Evolutionary conservation across 768 basidiomycete genomes (phyloP).

Genomic region (Mycena galericulata): DNA sequence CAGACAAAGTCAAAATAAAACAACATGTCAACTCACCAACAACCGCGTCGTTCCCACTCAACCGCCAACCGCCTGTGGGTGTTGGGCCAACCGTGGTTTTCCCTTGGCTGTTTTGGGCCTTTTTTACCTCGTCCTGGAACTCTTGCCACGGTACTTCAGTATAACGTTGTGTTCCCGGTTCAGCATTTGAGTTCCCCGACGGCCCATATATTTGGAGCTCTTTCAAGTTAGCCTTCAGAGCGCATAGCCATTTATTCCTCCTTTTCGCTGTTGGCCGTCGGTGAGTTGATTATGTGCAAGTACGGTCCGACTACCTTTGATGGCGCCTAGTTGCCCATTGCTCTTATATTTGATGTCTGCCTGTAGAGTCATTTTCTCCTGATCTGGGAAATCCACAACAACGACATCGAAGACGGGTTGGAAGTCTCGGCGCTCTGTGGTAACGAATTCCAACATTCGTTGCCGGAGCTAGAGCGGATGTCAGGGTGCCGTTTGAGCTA

Average conservation of each 20-base stretch:
- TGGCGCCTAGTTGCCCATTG: slow-evolving; percentile 83
- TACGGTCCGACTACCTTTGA: slow-evolving; percentile 62
- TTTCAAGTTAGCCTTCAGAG: slow-evolving; percentile 77
- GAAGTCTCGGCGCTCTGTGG: slow-evolving; percentile 79
- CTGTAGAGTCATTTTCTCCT: slow-evolving; percentile 75
- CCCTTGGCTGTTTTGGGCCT: slow-evolving; percentile 41
- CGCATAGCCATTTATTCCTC: slow-evolving; percentile 94
- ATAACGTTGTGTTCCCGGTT: slow-evolving; percentile 68
- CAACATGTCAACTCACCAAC: slow-evolving; percentile 53
- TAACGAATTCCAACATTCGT: slow-evolving; percentile 85
- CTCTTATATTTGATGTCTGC: slow-evolving; percentile 92
- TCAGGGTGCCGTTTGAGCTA: not conserved
- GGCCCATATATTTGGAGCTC: slow-evolving; percentile 81
- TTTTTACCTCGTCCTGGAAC: slow-evolving; percentile 56
- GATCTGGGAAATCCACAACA: slow-evolving; percentile 83
- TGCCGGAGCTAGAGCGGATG: slow-evolving; percentile 60
- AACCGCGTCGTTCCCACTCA: slow-evolving; percentile 64
- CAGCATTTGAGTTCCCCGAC: slow-evolving; percentile 64
- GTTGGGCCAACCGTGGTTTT: slow-evolving; percentile 39
- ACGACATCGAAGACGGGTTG: slow-evolving; percentile 79
- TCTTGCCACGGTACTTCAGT: slow-evolving; percentile 82
- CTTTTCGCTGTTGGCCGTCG: slow-evolving; percentile 65
- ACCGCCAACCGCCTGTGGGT: slow-evolving; percentile 59
- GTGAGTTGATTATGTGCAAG: slow-evolving; percentile 25
- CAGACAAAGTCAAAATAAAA: slow-evolving; percentile 4